These are phyloP conservation scores for Harringtonia lauricola DNA, from an alignment of 2,329 filamentous ascomycete species.

Conservation along the genomic window DNA sequence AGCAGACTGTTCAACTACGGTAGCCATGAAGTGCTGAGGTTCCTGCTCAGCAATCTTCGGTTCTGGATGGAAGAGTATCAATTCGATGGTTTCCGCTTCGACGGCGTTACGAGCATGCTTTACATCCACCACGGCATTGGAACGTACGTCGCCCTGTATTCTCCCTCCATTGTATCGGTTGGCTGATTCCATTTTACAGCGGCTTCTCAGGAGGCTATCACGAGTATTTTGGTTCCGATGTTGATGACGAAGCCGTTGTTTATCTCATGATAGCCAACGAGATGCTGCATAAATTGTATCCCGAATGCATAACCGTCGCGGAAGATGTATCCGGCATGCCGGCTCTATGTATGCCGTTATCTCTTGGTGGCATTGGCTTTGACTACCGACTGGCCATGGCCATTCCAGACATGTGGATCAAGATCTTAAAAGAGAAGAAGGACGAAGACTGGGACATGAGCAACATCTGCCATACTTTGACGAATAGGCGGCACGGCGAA, in stretches of 20 bases:
- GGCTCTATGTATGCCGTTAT: conserved; percentile 77
- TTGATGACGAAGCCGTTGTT: conserved; percentile 87
- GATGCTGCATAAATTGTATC: conserved; percentile 85
- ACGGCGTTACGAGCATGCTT: conserved; percentile 97
- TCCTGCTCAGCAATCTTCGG: conserved; percentile 84
- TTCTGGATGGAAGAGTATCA: conserved; percentile 99
- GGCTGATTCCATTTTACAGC: conserved; percentile 27
- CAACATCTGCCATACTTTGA: conserved; percentile 75
- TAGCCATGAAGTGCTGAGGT: conserved; percentile 86
- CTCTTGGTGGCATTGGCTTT: conserved; percentile 85
- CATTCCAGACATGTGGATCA: conserved; percentile 98
- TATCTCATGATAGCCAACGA: conserved; percentile 97
- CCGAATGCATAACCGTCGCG: conserved; percentile 79
- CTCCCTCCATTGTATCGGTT: neutral
- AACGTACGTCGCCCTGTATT: conserved; percentile 49
- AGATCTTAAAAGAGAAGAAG: conserved; percentile 86
- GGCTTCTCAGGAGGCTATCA: conserved; percentile 97
- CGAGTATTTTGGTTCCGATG: conserved; percentile 83
- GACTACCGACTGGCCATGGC: conserved; percentile 98
- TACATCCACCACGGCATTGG: conserved; percentile 94
- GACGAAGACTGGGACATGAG: conserved; percentile 90
- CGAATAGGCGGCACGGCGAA: conserved; percentile 87
- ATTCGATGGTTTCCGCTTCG: conserved; percentile 96
- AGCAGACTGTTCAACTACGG: conserved; percentile 97
- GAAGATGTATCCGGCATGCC: conserved; percentile 99